Conservation (phyloP, 2,329 filamentous ascomycete species). For the Xylariaceae sp. region DNA sequence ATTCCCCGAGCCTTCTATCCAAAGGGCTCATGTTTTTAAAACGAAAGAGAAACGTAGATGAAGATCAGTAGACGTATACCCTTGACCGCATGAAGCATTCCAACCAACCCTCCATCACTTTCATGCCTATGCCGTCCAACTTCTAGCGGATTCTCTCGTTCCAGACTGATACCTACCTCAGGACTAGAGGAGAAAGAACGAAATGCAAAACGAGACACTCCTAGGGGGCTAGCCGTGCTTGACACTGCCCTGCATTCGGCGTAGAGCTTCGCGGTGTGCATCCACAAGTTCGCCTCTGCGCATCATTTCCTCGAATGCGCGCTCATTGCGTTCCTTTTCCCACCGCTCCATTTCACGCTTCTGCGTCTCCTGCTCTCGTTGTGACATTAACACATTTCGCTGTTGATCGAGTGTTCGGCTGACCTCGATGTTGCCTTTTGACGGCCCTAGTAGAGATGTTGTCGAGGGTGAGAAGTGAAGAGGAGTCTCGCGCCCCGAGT, state of each 20-base stretch:
- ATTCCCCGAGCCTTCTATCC: conserved; percentile 1
- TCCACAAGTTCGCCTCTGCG: conserved; percentile 76
- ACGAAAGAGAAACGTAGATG: not conserved
- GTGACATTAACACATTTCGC: conserved; percentile 63
- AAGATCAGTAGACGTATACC: too few relatives aligned
- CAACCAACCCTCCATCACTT: too few relatives aligned
- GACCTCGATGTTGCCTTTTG: conserved; percentile 49
- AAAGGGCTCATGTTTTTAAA: not conserved
- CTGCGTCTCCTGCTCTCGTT: conserved; percentile 68
- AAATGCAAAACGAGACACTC: too few relatives aligned
- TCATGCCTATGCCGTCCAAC: too few relatives aligned
- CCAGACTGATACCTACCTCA: not conserved
- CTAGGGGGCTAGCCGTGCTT: conserved; percentile 38
- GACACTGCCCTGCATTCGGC: conserved; percentile 71
- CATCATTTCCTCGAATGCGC: conserved; percentile 77
- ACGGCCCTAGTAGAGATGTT: conserved; percentile 33
- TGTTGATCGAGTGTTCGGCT: conserved; percentile 60
- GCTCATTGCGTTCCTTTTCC: conserved; percentile 65
- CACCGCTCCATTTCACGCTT: conserved; percentile 64
- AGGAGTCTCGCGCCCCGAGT: conserved; percentile 48
- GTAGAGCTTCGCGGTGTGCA: conserved; percentile 79
- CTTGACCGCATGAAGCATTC: too few relatives aligned
- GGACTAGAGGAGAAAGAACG: too few relatives aligned
- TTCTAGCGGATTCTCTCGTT: too few relatives aligned
- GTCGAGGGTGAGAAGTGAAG: conserved; percentile 42